Evolutionary conservation across 2,329 filamentous ascomycete species (phyloP), one percentile per base, ranked within the genome.

Genomic region (Pseudogymnoascus sp.): DNA sequence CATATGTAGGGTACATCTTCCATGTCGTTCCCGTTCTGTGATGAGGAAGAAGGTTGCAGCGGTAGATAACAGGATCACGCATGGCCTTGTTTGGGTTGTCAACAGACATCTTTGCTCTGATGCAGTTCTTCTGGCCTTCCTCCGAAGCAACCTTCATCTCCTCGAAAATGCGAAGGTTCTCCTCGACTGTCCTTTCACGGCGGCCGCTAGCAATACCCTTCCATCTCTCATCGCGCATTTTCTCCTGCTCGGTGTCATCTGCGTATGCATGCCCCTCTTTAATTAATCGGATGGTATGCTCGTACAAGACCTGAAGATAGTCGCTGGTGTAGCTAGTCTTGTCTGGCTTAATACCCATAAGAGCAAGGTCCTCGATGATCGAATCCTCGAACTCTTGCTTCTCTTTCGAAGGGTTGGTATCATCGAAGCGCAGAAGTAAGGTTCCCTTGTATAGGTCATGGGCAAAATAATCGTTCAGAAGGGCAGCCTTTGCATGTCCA

Each of bases 361-460:
- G 83, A 60, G 87, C 86, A 60, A 97, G 83, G 76, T 99, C 95
- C 78, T 96, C 89, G 40, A 96, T 81, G 66, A 99, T 99, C 4
- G 92, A 84, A 77, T 97, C 92, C 75, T 97, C 88, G 75, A 88
- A 99, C 78, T 97, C 95, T 75, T 93, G 87, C 80, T 96, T 97
- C 82, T 99, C 95, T 76, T 97, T 97, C 65, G 89, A 88, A 7
- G 95, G 95, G 77, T 99, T 99, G 63, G 95, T 99, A 73, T 99
- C 95, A 74, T 99, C 95, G 72, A 99, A 95, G 65, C 95, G 90
- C 60, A 97, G 85, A 65, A 96, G 87, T 70, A 99, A 82, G 71
- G 89, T 96, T 71, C 95, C 95, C 65, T 93, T 88, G 81, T 96
- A 96, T 70, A 91, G 90, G 75, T 92, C 88, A 76, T 97, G 92